These are phyloP conservation scores for Chernovozyma aurita DNA, from an alignment of 1,139 yeast genomes.

Conservation along the genomic window DNA sequence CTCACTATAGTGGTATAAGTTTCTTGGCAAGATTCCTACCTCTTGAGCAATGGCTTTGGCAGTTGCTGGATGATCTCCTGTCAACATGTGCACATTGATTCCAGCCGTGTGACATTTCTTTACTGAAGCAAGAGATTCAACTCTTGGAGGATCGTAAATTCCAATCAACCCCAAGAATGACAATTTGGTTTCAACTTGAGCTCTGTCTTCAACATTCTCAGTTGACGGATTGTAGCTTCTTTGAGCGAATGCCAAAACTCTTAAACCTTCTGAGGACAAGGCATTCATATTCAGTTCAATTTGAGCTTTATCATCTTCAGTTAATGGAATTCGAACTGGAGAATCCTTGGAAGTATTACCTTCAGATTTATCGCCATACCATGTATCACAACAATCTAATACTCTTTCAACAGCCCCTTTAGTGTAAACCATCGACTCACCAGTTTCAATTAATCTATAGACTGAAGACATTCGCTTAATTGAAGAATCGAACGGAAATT, in stretches of 20 bases:
- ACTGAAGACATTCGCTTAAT: slow-evolving; percentile 46
- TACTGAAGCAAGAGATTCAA: slow-evolving; percentile 44
- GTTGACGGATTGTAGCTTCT: slow-evolving; percentile 11
- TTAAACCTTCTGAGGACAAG: slow-evolving; percentile 37
- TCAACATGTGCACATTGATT: slow-evolving; percentile 48
- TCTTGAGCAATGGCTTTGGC: slow-evolving; percentile 51
- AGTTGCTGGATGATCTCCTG: slow-evolving; percentile 53
- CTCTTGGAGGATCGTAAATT: slow-evolving; percentile 52
- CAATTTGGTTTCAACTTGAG: slow-evolving; percentile 27
- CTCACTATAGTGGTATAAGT: slow-evolving; percentile 32
- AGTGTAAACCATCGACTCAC: slow-evolving; percentile 25
- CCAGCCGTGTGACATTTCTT: slow-evolving; percentile 47
- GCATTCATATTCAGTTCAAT: slow-evolving; percentile 31
- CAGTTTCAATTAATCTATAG: slow-evolving; percentile 19
- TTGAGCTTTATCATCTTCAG: slow-evolving; percentile 19
- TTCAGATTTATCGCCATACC: slow-evolving; percentile 22
- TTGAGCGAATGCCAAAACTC: slow-evolving; percentile 45
- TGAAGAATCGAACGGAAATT: slow-evolving; percentile 33
- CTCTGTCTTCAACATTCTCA: slow-evolving; percentile 14
- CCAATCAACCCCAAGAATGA: slow-evolving; percentile 48
- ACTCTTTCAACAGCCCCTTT: slow-evolving; percentile 55
- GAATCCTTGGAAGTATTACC: slow-evolving; percentile 16
- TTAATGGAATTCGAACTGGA: slow-evolving; percentile 11
- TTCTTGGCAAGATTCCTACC: slow-evolving; percentile 45
- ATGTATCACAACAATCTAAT: slow-evolving; percentile 32